phyloP scores from a whole-genome alignment of 2,329 filamentous ascomycete genomes.

The Aphanocladium album region DNA sequence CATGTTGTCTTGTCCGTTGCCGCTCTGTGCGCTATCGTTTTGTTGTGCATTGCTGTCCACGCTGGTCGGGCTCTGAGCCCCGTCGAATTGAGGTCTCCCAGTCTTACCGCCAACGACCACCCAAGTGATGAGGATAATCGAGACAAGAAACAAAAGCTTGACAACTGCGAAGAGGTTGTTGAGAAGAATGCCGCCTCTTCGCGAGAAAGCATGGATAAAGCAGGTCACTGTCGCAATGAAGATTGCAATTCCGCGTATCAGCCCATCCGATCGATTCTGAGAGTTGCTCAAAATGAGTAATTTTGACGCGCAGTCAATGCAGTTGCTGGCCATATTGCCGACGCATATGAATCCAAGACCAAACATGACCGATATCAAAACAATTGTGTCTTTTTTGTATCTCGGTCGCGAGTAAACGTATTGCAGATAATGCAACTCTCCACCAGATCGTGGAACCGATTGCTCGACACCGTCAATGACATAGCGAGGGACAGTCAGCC shows the following conservation, averaged over 20 bases:
- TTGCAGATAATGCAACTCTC: slow-evolving; percentile 45
- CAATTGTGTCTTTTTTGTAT: slow-evolving; percentile 29
- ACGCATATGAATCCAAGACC: slow-evolving; percentile 40
- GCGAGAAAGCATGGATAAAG: slow-evolving; percentile 43
- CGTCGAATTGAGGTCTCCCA: no score
- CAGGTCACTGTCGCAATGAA: slow-evolving; percentile 38
- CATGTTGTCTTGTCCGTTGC: background rate
- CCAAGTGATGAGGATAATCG: slow-evolving; percentile 34
- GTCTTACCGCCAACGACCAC: slow-evolving; percentile 27
- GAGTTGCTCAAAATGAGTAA: slow-evolving; percentile 31
- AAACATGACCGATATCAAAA: slow-evolving; percentile 40
- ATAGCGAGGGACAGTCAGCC: slow-evolving; percentile 41
- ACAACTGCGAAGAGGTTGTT: slow-evolving; percentile 47
- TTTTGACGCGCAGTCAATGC: slow-evolving; percentile 40
- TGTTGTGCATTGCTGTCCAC: no score
- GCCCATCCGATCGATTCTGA: slow-evolving; percentile 17
- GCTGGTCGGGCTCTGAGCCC: no score
- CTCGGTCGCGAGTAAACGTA: slow-evolving; percentile 37
- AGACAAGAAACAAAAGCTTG: slow-evolving; percentile 43
- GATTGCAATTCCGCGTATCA: slow-evolving; percentile 44
- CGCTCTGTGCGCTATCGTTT: no score
- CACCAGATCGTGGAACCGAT: slow-evolving; percentile 39
- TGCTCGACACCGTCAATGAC: slow-evolving; percentile 33
- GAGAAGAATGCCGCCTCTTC: slow-evolving; percentile 44
- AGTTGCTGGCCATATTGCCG: slow-evolving; percentile 46